These are phyloP conservation scores for Triadica sebifera DNA, from an alignment of 345 rosid species.

Conservation along the genomic window DNA sequence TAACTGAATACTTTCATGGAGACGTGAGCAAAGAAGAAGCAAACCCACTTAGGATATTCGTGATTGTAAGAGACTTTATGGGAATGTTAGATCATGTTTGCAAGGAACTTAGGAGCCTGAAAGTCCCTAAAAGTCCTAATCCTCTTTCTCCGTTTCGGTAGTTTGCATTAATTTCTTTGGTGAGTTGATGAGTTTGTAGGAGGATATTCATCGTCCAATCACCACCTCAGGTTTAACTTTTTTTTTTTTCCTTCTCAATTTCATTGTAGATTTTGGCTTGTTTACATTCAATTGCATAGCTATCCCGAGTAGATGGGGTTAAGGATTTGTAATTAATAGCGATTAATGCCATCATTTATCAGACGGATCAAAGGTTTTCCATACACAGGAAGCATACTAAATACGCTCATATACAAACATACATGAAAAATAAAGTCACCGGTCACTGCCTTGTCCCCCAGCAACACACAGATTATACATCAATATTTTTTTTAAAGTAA, in stretches of 20 bases:
- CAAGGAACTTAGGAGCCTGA: slow-evolving; percentile 73
- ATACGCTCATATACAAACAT: neutral
- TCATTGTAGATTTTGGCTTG: slow-evolving; percentile 6
- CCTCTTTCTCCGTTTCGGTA: slow-evolving; percentile 86
- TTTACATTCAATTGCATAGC: slow-evolving; percentile 8
- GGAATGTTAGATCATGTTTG: slow-evolving; percentile 95
- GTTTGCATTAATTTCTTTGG: slow-evolving; percentile 11
- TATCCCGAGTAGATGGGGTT: slow-evolving; percentile 8
- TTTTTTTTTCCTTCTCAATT: neutral
- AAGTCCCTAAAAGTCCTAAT: slow-evolving; percentile 54
- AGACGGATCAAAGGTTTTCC: neutral
- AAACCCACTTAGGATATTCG: slow-evolving; percentile 81
- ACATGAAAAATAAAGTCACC: neutral
- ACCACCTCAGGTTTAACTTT: slow-evolving; percentile 1
- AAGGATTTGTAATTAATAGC: slow-evolving; percentile 10
- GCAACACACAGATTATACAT: too few relatives aligned
- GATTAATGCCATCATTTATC: slow-evolving; percentile 1
- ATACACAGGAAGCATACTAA: neutral
- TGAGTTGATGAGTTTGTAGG: slow-evolving; percentile 12
- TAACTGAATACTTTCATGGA: slow-evolving; percentile 94
- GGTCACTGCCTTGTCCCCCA: neutral
- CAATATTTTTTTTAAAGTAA: too few relatives aligned
- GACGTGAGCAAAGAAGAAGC: slow-evolving; percentile 79
- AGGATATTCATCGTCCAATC: slow-evolving; percentile 8
- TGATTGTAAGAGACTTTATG: slow-evolving; percentile 94